Percentiles rank a stretch among this genome's conserved stretches.
Conservation (phyloP, 176 grass and related monocot species). For the Carex myosuroides region DNA sequence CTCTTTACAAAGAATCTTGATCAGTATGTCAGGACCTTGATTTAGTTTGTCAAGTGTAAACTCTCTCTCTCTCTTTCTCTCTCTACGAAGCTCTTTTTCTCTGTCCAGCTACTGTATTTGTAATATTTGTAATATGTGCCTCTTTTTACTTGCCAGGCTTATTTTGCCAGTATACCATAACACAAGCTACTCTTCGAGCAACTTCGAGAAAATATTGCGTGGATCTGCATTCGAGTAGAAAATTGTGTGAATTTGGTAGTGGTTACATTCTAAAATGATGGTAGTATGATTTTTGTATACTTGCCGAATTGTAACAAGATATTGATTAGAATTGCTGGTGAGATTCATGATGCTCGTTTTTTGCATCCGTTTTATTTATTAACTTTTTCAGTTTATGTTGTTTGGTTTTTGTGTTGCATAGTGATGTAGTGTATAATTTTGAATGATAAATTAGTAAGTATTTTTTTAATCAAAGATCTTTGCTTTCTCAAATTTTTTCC, state of each 20-base stretch:
- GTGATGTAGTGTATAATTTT: background rate
- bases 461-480: background rate
- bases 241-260: background rate
- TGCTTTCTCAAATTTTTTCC: background rate
- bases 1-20: constrained; percentile 73
- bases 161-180: background rate
- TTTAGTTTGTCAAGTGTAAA: constrained; percentile 33
- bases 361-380: background rate
- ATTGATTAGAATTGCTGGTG: background rate
- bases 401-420: background rate
- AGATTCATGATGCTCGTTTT: constrained; percentile 9
- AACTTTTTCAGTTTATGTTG: background rate
- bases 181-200: background rate
- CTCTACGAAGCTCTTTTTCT: background rate
- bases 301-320: background rate
- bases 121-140: background rate
- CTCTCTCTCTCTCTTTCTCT: background rate
- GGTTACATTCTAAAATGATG: background rate
- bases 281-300: background rate
- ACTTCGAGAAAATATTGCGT: background rate
- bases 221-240: background rate
- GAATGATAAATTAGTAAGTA: background rate
- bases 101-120: background rate
- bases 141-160: background rate
- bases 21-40: constrained; percentile 60